Base-by-base conservation (phyloP, 192 early-diverging fungal genomes). In the Phlyctochytrium planicorne region DNA sequence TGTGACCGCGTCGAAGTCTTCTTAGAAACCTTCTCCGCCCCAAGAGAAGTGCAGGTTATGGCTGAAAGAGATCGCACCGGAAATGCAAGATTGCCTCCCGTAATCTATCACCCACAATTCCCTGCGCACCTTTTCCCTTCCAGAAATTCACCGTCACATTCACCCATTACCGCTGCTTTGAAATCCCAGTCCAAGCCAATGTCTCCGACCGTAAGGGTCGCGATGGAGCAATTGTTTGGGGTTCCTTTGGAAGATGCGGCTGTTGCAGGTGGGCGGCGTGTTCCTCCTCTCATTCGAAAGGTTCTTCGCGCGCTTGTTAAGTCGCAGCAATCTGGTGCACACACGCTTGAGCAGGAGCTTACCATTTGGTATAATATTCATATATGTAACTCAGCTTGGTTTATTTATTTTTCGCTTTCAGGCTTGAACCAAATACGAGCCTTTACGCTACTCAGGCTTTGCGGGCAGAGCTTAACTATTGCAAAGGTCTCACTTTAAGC, bases 11-110 rank as follows among this genome's bases (percentile, higher is more conserved):
- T 75, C 32, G 32, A 23, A 2, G 69, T 73, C 20, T 77, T 72
- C 59, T 53, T 82, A 53, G 81, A 82, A 65, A 72, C 71, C 29
- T 61, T 82, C 27, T 63, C 66, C 24, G 60, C 81, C 20, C 59
- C 66, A 34, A 59, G 62, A 35, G 77, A 82, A 57, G 69, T 82
- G 20, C 75, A 82, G 52, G 60, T 65, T 14, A 34, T 79, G 34
- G 60, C 71, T 6, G 81, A 82, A 67, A 32, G 61, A 6, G 66
- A 71, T 37, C 60, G 75, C 30, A 79, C 81, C 0, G 81, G 81
- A 23, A 70, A 74, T 29, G 68, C 69, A 12, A 67, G 71, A 0
- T 34, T 78, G 17, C 62, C 71, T 30, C 73, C 77, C 33, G 55
- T 75, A 27, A 57, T 78, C 0, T 76, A 74, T 52, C 50, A 33